Percentiles rank a stretch among this genome's conserved stretches.
Evolutionary conservation across 108 stramenopile species (phyloP).

Genomic region (Stephanodiscus minutulus): DNA sequence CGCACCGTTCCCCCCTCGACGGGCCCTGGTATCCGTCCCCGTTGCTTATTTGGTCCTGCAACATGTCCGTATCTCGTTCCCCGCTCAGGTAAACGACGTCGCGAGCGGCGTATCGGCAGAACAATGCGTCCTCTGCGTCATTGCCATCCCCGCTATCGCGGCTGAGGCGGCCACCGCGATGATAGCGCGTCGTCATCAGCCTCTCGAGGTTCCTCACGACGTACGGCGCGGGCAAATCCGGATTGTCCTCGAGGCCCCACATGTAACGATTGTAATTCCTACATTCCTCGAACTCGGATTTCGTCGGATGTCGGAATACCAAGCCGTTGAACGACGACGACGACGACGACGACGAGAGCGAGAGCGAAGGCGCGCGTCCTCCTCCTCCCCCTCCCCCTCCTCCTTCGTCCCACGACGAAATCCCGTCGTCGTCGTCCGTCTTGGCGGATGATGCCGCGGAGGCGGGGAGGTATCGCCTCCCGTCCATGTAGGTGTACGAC

Average conservation of each 20-base stretch:
- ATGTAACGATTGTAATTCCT: constrained; percentile 70
- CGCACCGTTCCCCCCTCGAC: constrained; percentile 61
- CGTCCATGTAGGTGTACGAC: constrained; percentile 74
- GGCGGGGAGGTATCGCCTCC: constrained; percentile 50
- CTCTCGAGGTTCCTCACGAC: constrained; percentile 21
- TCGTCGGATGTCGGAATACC: constrained; percentile 29
- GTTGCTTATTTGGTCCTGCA: constrained; percentile 50
- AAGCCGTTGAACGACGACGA: constrained; percentile 11
- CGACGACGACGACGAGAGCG: too few relatives aligned
- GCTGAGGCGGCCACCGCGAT: not conserved
- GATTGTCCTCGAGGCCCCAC: constrained; percentile 74
- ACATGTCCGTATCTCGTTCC: constrained; percentile 51
- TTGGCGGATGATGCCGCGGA: too few relatives aligned
- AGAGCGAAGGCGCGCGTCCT: not conserved
- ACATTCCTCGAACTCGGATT: constrained; percentile 40
- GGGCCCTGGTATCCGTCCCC: constrained; percentile 69
- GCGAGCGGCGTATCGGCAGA: constrained; percentile 58
- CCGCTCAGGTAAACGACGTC: constrained; percentile 76
- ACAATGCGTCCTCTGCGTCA: constrained; percentile 7
- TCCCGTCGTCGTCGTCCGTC: constrained; percentile 12
- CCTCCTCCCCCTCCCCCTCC: not conserved
- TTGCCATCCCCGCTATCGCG: constrained; percentile 35
- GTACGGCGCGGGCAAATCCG: constrained; percentile 61
- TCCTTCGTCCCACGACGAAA: not conserved
- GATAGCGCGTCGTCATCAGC: not conserved